Evolutionary conservation across 2,329 filamentous ascomycete genomes (phyloP).

Genomic region (Phyllosticta capitalensis): DNA sequence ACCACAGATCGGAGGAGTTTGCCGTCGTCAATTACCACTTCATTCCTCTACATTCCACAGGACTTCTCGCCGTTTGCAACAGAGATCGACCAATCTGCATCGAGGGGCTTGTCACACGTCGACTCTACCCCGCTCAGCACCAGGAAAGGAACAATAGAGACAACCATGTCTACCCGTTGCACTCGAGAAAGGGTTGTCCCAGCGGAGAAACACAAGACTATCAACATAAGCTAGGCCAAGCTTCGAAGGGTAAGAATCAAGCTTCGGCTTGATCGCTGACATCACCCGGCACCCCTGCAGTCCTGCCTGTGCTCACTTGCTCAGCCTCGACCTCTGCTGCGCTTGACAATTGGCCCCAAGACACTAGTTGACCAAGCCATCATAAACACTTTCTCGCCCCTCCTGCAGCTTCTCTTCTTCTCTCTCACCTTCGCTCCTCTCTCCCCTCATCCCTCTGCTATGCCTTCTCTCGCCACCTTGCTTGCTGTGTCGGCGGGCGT

Average conservation of each 20-base stretch:
- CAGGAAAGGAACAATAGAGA: too few species aligned
- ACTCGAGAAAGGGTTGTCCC: not conserved
- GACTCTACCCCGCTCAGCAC: too few species aligned
- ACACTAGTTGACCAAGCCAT: not conserved
- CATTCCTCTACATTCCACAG: too few species aligned
- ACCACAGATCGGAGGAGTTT: too few species aligned
- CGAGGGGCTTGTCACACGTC: too few species aligned
- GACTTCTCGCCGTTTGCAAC: too few species aligned
- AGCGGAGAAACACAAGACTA: too few species aligned
- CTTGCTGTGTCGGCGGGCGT: conserved; percentile 2
- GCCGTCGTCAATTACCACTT: too few species aligned
- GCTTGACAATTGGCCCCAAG: not conserved
- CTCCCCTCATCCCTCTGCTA: not conserved
- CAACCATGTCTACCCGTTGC: too few species aligned
- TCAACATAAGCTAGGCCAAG: not conserved
- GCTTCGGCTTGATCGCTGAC: not conserved
- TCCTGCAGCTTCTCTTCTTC: not conserved
- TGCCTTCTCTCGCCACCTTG: not conserved
- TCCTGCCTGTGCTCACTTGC: not conserved
- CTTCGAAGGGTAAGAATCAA: not conserved
- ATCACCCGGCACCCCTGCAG: not conserved
- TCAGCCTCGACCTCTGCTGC: not conserved
- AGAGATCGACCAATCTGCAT: too few species aligned
- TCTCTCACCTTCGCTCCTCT: not conserved
- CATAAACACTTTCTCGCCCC: not conserved